Conservation (phyloP, 129 eudicot genomes). For the Rutidosis leptorrhynchoides region DNA sequence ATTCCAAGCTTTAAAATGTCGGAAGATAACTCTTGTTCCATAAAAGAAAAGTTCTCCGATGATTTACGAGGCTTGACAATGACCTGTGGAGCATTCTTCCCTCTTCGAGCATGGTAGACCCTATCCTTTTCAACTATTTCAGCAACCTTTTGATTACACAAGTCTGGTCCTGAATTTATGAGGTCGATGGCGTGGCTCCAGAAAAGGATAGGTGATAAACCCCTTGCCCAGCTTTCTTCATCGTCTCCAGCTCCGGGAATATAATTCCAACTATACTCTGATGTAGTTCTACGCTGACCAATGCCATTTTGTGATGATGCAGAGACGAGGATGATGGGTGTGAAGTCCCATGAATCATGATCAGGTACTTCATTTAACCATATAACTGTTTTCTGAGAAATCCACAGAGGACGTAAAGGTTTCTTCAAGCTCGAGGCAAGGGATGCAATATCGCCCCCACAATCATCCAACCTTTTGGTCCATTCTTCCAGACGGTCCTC, state of each 20-base stretch:
- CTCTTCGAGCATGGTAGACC: slow-evolving; percentile 74
- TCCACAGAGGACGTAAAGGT: slow-evolving; percentile 89
- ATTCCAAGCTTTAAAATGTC: too few relatives aligned
- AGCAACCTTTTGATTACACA: slow-evolving; percentile 80
- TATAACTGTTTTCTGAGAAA: slow-evolving; percentile 82
- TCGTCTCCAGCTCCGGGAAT: slow-evolving; percentile 97
- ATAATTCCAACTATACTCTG: slow-evolving; percentile 89
- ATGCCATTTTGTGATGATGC: slow-evolving; percentile 58
- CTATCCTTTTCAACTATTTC: slow-evolving; percentile 80
- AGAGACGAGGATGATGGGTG: slow-evolving; percentile 86
- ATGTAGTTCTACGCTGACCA: slow-evolving; percentile 54
- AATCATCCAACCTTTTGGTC: slow-evolving; percentile 51
- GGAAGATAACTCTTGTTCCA: too few relatives aligned
- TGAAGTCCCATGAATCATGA: slow-evolving; percentile 82
- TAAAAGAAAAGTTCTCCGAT: slow-evolving; percentile 13
- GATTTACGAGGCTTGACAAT: slow-evolving; percentile 42
- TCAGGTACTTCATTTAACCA: slow-evolving; percentile 99
- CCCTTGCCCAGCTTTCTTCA: slow-evolving; percentile 98
- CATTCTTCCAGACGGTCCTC: slow-evolving; percentile 58
- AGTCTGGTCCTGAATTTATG: slow-evolving; percentile 68
- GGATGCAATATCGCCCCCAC: slow-evolving; percentile 86
- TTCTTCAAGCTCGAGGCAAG: slow-evolving; percentile 52
- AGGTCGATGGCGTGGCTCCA: slow-evolving; percentile 78
- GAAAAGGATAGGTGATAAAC: slow-evolving; percentile 68
- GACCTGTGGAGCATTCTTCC: slow-evolving; percentile 72